Conservation (phyloP, 192 early-diverging fungal species). For the Jimgerdemannia lactiflua region DNA sequence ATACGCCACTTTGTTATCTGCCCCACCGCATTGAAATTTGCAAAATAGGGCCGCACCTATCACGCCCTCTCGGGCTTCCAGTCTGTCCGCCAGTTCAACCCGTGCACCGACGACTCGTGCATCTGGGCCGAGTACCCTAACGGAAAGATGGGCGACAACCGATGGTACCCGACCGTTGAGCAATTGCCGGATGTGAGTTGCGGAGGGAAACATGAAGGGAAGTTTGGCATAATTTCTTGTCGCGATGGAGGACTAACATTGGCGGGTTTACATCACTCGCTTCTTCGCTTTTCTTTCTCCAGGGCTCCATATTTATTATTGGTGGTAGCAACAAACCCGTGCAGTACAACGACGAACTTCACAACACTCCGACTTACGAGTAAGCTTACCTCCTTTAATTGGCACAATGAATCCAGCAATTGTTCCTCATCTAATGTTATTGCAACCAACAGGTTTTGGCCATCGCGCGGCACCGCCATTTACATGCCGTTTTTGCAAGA, state of each 20-base stretch:
- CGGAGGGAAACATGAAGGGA: conserved; percentile 11
- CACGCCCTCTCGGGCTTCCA: conserved; percentile 34
- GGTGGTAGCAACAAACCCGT: conserved; percentile 48
- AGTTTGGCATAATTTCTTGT: no score
- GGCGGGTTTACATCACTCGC: no score
- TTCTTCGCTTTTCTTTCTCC: conserved; percentile 18
- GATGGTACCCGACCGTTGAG: conserved; percentile 43
- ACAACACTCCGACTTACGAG: conserved; percentile 50
- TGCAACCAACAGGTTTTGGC: conserved; percentile 2
- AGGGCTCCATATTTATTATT: conserved; percentile 51
- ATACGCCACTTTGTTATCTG: neutral
- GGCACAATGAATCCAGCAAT: conserved; percentile 25
- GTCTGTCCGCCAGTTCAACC: conserved; percentile 41
- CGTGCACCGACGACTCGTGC: conserved; percentile 44
- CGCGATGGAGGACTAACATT: no score
- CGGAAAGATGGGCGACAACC: conserved; percentile 16
- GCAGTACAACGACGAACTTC: conserved; percentile 34
- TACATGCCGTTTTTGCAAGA: conserved; percentile 35
- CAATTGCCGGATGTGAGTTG: conserved; percentile 36
- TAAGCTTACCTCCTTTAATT: conserved; percentile 22
- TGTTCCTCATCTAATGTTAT: no score
- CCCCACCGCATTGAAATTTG: no score
- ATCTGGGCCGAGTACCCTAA: conserved; percentile 40
- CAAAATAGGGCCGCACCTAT: conserved; percentile 26
- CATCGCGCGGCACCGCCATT: neutral